Evolutionary conservation across 352 stramenopile genomes (phyloP).

Genomic region (Globisporangium alternatum): DNA sequence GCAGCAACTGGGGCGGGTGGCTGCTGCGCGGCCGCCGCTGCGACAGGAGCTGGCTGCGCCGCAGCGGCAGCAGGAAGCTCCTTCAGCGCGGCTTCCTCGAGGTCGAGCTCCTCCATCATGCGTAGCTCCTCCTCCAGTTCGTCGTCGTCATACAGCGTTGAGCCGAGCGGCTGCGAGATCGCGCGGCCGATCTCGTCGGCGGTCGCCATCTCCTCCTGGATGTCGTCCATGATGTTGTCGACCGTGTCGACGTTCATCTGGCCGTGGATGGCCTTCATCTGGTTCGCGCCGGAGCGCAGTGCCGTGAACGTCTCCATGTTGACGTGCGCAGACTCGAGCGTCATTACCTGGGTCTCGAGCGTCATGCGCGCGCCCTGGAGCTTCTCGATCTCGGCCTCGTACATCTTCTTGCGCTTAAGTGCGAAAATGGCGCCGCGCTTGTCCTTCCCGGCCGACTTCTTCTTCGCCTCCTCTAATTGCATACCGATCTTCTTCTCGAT

Average conservation of each 20-base stretch:
- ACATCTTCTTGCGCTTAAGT: constrained; percentile 99
- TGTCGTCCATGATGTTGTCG: constrained; percentile 98
- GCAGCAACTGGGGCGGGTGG: constrained; percentile 15
- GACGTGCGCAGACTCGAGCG: constrained; percentile 89
- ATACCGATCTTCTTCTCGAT: constrained; percentile 96
- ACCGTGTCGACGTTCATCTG: constrained; percentile 97
- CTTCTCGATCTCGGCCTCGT: constrained; percentile 97
- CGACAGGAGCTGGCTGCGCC: constrained; percentile 23
- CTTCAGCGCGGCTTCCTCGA: constrained; percentile 86
- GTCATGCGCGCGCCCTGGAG: constrained; percentile 97
- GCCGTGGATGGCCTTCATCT: constrained; percentile 95
- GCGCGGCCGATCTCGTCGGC: constrained; percentile 93
- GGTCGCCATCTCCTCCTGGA: constrained; percentile 96
- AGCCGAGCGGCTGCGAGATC: constrained; percentile 93
- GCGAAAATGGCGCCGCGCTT: constrained; percentile 97
- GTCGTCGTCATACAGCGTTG: constrained; percentile 92
- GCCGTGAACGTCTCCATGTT: constrained; percentile 98
- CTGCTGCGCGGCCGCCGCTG: constrained; percentile 16
- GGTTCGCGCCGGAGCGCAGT: constrained; percentile 88
- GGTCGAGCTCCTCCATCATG: constrained; percentile 90
- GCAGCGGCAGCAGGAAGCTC: constrained; percentile 13
- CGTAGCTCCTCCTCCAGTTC: constrained; percentile 94
- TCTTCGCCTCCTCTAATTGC: constrained; percentile 93
- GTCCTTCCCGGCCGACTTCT: constrained; percentile 95
- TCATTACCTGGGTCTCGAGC: constrained; percentile 92